Base-by-base conservation (phyloP, 345 rosid genomes). In the Camelina sativa region DNA sequence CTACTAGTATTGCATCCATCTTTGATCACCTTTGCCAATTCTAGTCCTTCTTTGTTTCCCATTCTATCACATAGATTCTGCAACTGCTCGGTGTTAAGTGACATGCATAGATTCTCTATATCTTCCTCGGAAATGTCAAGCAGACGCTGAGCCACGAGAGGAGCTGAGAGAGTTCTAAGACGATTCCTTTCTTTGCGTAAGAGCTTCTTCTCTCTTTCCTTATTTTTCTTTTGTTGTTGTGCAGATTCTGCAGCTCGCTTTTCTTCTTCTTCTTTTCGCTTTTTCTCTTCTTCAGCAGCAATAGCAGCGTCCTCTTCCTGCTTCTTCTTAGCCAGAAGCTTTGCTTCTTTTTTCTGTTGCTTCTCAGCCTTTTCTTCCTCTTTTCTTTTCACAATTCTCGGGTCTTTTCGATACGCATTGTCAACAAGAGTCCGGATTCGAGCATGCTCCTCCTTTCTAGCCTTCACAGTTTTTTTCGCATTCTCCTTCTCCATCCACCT, bases 401-500 rank as follows among this genome's bases (percentile, higher is more conserved):
- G 99, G 75, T 96, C 99, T 77, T 88, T 91, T 74, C 78, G 88
- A 75, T 96, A 91, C 0, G 99, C 97, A 82, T 89, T 92, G 81
- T 89, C 99, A 65, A 96, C 93, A 73, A 96, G 99, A 13, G 86
- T 55, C 15, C 97, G 91, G 17, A 96, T 74, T 19, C 99, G 79
- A 37, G 80, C 96, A 85, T 92, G 90, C 61, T 96, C 99, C 82
- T 96, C 97, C 83, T 89, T 96, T 71, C 98, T 86, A 41, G 96
- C 97, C 81, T 86, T 92, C 50, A 82, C 99, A 1, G 98, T 65
- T 7, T 85, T 86, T 72, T 87, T 92, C 4, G 89, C 88, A 80
- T 96, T 96, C 85, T 96, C 98, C 86, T 96, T 91, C 86, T 96
- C 99, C 97, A 96, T 92, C 99, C 99, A 96, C 79, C 99, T 92